phyloP scores from a whole-genome alignment of 2,329 filamentous ascomycete species.

The Gaeumannomyces sp. region DNA sequence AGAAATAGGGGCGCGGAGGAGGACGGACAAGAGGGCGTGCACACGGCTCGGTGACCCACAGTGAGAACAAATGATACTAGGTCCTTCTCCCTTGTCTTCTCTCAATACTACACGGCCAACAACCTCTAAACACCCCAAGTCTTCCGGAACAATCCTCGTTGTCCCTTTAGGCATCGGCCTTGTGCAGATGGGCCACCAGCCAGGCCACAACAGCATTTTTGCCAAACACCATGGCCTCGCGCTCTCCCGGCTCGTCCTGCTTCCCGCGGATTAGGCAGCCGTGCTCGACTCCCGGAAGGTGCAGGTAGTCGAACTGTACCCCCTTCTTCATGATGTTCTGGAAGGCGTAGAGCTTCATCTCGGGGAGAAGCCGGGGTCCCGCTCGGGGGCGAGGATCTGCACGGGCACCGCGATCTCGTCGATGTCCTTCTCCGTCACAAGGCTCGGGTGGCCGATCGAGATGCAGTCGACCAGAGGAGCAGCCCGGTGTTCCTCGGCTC shows the following conservation, averaged over 20 bases:
- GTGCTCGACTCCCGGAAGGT: conserved; percentile 45
- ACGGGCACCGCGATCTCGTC: conserved; percentile 38
- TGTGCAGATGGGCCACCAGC: conserved; percentile 28
- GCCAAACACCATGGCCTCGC: conserved; percentile 37
- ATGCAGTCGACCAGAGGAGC: conserved; percentile 38
- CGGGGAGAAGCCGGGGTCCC: conserved; percentile 35
- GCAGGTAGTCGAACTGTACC: conserved; percentile 41
- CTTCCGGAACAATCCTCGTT: background rate
- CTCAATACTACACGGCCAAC: background rate
- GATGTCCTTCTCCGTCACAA: conserved; percentile 38
- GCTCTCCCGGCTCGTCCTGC: conserved; percentile 30
- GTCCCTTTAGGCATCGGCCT: background rate
- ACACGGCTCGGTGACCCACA: no score
- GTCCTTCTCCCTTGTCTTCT: no score
- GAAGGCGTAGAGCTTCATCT: conserved; percentile 39
- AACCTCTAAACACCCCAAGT: background rate
- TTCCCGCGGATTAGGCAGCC: conserved; percentile 37
- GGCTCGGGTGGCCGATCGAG: conserved; percentile 36
- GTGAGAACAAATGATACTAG: no score
- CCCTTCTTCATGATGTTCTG: conserved; percentile 29
- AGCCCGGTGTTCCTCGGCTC: conserved; percentile 23
- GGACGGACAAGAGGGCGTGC: no score
- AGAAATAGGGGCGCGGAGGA: no score
- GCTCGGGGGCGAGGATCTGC: conserved; percentile 45
- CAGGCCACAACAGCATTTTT: conserved; percentile 42